Conservation (phyloP, 2,329 filamentous ascomycete species). For the Aschersonia sp. region DNA sequence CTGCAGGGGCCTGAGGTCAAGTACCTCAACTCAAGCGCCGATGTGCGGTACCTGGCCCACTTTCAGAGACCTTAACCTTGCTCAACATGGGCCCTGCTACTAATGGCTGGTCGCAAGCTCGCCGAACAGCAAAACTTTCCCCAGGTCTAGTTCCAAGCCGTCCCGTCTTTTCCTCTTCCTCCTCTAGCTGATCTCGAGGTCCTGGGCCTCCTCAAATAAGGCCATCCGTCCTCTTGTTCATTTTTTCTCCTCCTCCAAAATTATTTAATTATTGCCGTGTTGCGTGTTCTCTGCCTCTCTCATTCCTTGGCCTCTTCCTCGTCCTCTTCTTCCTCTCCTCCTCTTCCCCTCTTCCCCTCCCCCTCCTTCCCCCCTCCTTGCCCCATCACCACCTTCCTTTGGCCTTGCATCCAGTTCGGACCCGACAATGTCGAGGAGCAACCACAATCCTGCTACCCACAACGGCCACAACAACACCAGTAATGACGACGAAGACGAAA, state of each 20-base stretch:
- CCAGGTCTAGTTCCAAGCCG: not conserved
- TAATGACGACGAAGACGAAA: not conserved
- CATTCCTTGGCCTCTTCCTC: not conserved
- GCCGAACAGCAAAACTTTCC: not conserved
- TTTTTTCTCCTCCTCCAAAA: not conserved
- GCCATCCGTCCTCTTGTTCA: not conserved
- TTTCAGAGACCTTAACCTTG: not conserved
- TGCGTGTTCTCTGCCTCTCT: not conserved
- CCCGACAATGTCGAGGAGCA: not conserved
- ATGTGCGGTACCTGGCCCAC: conserved; percentile 1
- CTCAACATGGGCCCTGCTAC: not conserved
- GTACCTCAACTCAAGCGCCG: conserved; percentile 1
- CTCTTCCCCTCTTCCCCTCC: not conserved
- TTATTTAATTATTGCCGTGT: too few relatives aligned
- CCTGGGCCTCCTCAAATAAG: not conserved
- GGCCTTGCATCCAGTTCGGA: not conserved
- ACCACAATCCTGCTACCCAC: not conserved
- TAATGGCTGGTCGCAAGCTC: not conserved
- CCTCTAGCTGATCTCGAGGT: conserved; percentile 6
- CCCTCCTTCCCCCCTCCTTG: not conserved
- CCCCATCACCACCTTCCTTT: not conserved
- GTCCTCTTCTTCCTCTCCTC: not conserved
- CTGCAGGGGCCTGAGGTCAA: not conserved
- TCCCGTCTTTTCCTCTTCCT: conserved; percentile 8
- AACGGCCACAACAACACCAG: not conserved